Evolutionary conservation across 768 basidiomycete genomes (phyloP).

Genomic region (Kwoniella europaea): DNA sequence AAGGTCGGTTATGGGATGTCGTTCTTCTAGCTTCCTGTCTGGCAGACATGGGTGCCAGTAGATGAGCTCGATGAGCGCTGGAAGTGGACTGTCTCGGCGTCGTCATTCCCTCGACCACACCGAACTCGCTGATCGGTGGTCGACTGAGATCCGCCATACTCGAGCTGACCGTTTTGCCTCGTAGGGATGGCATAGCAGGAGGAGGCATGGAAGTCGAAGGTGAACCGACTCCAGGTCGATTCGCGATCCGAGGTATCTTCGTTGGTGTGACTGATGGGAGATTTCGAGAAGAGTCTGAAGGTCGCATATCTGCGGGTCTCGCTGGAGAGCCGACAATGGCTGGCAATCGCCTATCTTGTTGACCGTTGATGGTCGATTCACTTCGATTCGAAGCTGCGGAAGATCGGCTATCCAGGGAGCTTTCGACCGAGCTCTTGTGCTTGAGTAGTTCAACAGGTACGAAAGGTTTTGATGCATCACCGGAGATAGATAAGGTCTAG

Average conservation of each 20-base stretch:
- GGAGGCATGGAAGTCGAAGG: slow-evolving; percentile 42
- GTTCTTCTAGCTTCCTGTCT: slow-evolving; percentile 33
- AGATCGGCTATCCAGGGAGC: slow-evolving; percentile 20
- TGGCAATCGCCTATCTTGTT: slow-evolving; percentile 28
- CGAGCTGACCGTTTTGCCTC: slow-evolving; percentile 62
- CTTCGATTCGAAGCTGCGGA: slow-evolving; percentile 30
- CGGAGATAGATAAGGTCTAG: slow-evolving; percentile 49
- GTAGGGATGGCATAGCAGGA: slow-evolving; percentile 53
- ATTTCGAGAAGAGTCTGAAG: slow-evolving; percentile 28
- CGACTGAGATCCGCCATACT: slow-evolving; percentile 37
- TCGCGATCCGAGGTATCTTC: slow-evolving; percentile 58
- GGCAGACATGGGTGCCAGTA: slow-evolving; percentile 49
- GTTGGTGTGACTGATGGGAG: slow-evolving; percentile 54
- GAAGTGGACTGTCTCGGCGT: slow-evolving; percentile 31
- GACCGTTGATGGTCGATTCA: slow-evolving; percentile 39
- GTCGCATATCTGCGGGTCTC: slow-evolving; percentile 10
- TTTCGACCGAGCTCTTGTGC: slow-evolving; percentile 34
- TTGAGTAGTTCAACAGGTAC: slow-evolving; percentile 25
- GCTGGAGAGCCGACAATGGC: slow-evolving; percentile 47
- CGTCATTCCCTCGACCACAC: slow-evolving; percentile 30
- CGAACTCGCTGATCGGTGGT: slow-evolving; percentile 42
- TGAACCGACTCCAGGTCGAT: slow-evolving; percentile 34
- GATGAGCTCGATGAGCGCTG: slow-evolving; percentile 40
- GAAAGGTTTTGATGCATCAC: slow-evolving; percentile 25
- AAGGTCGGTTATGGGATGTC: slow-evolving; percentile 13